Evolutionary conservation across 805 yeast genomes (phyloP).

Genomic region (Hanseniaspora hatyaiensis): DNA sequence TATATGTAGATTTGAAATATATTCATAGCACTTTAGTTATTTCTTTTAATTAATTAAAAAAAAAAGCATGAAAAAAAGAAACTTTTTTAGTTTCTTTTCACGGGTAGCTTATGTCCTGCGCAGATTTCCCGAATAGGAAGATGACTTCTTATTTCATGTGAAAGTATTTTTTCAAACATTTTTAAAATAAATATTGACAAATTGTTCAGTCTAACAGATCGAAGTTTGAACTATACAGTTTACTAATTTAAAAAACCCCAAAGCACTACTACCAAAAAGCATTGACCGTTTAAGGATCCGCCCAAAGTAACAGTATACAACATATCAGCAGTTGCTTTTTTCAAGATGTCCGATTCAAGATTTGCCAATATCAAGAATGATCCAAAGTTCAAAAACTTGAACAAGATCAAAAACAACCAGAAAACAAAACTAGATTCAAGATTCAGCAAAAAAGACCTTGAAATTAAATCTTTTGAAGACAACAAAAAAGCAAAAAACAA

Average conservation of each 20-base stretch:
- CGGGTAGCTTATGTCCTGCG: too few species aligned
- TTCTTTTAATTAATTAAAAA: neutral
- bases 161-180: too few species aligned
- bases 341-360: slow-evolving; percentile 55
- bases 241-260: too few species aligned
- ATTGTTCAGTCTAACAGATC: too few species aligned
- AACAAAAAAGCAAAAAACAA: slow-evolving; percentile 36
- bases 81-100: too few species aligned
- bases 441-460: slow-evolving; percentile 52
- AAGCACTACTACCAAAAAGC: too few species aligned
- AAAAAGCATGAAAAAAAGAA: neutral
- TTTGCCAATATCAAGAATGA: slow-evolving; percentile 71
- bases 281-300: too few species aligned
- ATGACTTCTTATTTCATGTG: too few species aligned
- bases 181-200: too few species aligned
- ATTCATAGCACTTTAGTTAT: slow-evolving; percentile 11
- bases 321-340: slow-evolving; percentile 15
- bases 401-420: slow-evolving; percentile 52
- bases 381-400: slow-evolving; percentile 57
- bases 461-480: slow-evolving; percentile 30
- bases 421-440: slow-evolving; percentile 77
- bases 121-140: too few species aligned
- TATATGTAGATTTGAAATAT: neutral
- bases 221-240: too few species aligned
- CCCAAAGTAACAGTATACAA: too few species aligned